Evolutionary conservation across 2,329 filamentous ascomycete species (phyloP).

Genomic region (Beauveria caledonica): DNA sequence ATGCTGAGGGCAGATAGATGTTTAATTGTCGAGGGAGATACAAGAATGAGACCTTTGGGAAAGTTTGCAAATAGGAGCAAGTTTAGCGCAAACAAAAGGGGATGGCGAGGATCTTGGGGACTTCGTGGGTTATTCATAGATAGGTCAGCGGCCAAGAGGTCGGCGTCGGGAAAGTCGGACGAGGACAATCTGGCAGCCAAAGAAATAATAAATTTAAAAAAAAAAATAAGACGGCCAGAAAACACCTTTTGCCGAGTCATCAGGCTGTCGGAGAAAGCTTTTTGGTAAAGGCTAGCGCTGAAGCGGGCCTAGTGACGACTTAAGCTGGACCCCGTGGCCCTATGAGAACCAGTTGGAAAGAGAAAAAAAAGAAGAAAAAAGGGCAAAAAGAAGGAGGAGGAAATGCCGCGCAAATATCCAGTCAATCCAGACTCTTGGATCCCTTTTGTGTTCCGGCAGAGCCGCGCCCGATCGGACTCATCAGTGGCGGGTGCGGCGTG

Average conservation of each 20-base stretch:
- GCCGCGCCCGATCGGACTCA: constrained; percentile 8
- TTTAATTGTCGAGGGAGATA: too few species aligned
- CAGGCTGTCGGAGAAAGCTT: neutral
- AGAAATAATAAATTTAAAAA: too few species aligned
- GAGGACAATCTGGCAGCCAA: too few species aligned
- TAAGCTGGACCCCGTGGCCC: too few species aligned
- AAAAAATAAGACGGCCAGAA: too few species aligned
- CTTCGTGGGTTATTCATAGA: neutral
- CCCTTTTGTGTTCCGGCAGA: constrained; percentile 6
- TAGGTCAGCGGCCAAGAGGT: neutral
- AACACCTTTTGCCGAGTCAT: neutral
- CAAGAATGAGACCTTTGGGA: too few species aligned
- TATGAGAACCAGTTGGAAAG: neutral
- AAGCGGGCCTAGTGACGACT: neutral
- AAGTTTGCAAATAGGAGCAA: too few species aligned
- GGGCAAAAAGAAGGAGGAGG: neutral
- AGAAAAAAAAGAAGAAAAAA: neutral
- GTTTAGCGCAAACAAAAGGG: neutral
- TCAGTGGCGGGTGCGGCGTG: neutral
- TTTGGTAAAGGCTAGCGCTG: neutral
- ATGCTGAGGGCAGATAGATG: too few species aligned
- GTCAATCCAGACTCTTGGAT: neutral
- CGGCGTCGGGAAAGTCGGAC: too few species aligned
- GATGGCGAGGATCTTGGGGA: neutral
- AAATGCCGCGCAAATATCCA: neutral